These are phyloP conservation scores for Eimeria praecox DNA, from an alignment of 169 alveolate species.

Conservation along the genomic window DNA sequence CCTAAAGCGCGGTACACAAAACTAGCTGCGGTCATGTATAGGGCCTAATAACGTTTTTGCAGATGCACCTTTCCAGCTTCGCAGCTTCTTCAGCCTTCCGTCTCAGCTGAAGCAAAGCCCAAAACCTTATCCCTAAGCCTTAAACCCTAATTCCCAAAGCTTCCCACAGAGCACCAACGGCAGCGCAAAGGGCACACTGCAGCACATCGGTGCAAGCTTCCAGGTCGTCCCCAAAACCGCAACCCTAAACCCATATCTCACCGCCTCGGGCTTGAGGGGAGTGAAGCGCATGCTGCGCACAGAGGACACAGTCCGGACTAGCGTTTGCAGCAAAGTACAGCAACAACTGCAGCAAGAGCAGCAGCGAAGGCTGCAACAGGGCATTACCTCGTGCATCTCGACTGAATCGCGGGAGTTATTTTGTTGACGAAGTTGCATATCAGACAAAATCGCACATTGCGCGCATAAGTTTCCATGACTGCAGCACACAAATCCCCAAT, in stretches of 20 bases:
- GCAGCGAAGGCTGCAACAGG: background rate
- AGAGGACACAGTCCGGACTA: background rate
- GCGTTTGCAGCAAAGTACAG: background rate
- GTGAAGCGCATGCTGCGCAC: constrained; percentile 69
- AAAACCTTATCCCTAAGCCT: constrained; percentile 53
- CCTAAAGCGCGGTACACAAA: background rate
- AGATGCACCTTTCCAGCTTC: background rate
- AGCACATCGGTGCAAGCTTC: background rate
- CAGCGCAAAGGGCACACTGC: background rate
- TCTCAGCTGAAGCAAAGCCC: constrained; percentile 61
- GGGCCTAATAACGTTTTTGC: background rate
- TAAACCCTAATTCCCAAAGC: background rate
- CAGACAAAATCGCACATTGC: constrained; percentile 97
- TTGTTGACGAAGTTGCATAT: constrained; percentile 98
- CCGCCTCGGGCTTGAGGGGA: constrained; percentile 70
- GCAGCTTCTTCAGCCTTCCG: constrained; percentile 37
- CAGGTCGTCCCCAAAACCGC: constrained; percentile 85
- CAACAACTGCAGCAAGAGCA: background rate
- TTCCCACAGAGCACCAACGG: background rate
- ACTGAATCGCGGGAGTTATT: constrained; percentile 98
- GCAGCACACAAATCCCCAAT: constrained; percentile 20
- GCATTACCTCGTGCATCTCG: constrained; percentile 95
- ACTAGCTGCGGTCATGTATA: background rate
- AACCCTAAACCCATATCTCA: background rate
- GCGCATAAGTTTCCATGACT: constrained; percentile 98